These are phyloP conservation scores for Sporothrix globosa DNA, from an alignment of 2,329 filamentous ascomycete species.

Conservation along the genomic window DNA sequence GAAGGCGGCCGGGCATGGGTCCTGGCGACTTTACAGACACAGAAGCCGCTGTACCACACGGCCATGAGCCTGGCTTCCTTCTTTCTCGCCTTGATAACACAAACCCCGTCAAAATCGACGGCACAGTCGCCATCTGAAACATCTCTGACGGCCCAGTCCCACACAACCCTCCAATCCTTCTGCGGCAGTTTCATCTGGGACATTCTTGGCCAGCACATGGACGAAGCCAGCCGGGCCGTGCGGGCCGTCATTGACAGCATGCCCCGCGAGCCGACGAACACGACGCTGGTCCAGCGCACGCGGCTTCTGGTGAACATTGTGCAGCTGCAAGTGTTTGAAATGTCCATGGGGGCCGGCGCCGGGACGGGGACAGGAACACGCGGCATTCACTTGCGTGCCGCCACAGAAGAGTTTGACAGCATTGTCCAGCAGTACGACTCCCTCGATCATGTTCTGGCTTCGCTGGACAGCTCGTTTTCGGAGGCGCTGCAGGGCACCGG, in stretches of 20 bases:
- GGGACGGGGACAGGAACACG: neutral
- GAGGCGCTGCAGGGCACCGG: neutral
- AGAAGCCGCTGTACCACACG: slow-evolving; percentile 5
- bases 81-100: neutral
- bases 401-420: neutral
- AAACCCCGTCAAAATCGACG: neutral
- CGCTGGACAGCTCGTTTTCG: neutral
- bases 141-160: neutral
- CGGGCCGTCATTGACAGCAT: neutral
- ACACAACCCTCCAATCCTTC: neutral
- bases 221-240: neutral
- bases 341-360: neutral
- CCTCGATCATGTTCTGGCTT: neutral
- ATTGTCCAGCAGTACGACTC: neutral
- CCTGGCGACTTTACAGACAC: neutral
- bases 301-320: neutral
- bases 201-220: neutral
- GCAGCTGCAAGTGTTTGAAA: neutral
- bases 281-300: neutral
- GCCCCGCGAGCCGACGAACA: too few relatives aligned
- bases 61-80: neutral
- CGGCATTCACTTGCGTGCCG: neutral
- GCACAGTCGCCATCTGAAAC: neutral
- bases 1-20: slow-evolving; percentile 62
- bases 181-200: neutral